phyloP scores from a whole-genome alignment of 2,329 filamentous ascomycete species.

The Claviceps africana region DNA sequence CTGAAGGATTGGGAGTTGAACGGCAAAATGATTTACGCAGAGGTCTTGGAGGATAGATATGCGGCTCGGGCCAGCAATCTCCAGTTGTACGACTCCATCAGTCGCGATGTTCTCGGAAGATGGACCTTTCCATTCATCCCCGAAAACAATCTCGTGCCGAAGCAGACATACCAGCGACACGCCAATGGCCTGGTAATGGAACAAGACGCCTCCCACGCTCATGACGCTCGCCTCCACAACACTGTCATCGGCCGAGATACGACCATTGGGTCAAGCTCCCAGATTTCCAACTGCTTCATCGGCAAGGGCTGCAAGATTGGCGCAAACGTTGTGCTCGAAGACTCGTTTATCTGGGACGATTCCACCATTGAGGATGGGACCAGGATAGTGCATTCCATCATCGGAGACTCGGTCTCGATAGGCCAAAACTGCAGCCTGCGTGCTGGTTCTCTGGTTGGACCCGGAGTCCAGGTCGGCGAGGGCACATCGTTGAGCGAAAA shows the following conservation, averaged over 20 bases:
- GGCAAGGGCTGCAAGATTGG: slow-evolving; percentile 80
- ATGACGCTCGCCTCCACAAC: slow-evolving; percentile 54
- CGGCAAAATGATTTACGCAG: slow-evolving; percentile 88
- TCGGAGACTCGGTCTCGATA: slow-evolving; percentile 59
- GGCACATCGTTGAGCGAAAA: slow-evolving; percentile 30
- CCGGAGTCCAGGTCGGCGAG: slow-evolving; percentile 58
- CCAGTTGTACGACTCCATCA: slow-evolving; percentile 79
- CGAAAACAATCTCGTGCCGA: slow-evolving; percentile 70
- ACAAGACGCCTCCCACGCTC: slow-evolving; percentile 58
- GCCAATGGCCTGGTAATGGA: slow-evolving; percentile 65
- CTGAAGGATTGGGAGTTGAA: slow-evolving; percentile 95
- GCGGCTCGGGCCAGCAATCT: slow-evolving; percentile 76
- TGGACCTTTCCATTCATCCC: slow-evolving; percentile 86
- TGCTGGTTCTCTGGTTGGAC: slow-evolving; percentile 65
- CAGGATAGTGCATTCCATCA: slow-evolving; percentile 55
- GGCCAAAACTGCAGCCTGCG: slow-evolving; percentile 58
- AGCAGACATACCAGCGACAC: slow-evolving; percentile 60
- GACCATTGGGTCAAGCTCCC: slow-evolving; percentile 57
- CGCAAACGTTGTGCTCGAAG: slow-evolving; percentile 62
- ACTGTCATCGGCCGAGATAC: slow-evolving; percentile 68
- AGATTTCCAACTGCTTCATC: slow-evolving; percentile 62
- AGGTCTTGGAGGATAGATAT: slow-evolving; percentile 72
- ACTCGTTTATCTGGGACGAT: slow-evolving; percentile 82
- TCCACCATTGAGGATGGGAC: slow-evolving; percentile 62
- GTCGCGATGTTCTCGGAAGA: slow-evolving; percentile 68